phyloP scores from a whole-genome alignment of 805 yeast genomes.

The Zygosaccharomyces siamensis region DNA sequence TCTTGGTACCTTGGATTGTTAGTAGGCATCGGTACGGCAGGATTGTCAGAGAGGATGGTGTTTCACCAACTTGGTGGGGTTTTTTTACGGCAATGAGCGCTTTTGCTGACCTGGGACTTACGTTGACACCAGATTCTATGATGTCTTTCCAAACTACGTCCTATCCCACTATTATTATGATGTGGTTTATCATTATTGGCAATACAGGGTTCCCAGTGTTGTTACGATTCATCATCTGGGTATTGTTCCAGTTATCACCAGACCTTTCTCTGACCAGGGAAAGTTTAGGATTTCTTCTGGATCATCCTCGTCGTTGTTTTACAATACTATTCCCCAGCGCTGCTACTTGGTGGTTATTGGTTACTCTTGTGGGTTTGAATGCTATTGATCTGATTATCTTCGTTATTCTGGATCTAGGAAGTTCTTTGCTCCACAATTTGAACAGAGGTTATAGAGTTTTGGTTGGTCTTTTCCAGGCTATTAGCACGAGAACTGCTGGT shows the following conservation, averaged over 20 bases:
- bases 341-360: conserved; percentile 92
- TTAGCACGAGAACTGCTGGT: conserved; percentile 93
- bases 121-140: conserved; percentile 82
- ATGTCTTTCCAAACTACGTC: conserved; percentile 55
- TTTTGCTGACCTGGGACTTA: conserved; percentile 81
- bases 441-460: conserved; percentile 66
- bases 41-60: conserved; percentile 49
- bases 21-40: conserved; percentile 39
- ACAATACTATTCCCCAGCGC: conserved; percentile 85
- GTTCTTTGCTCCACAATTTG: conserved; percentile 46
- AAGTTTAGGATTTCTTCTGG: conserved; percentile 77
- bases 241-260: conserved; percentile 59
- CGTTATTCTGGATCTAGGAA: conserved; percentile 66
- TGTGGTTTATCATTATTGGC: conserved; percentile 80
- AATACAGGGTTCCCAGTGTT: conserved; percentile 92
- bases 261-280: conserved; percentile 63
- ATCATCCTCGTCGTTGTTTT: conserved; percentile 96
- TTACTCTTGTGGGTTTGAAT: conserved; percentile 68
- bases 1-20: conserved; percentile 60
- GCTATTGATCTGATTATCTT: conserved; percentile 75
- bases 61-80: conserved; percentile 89
- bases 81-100: conserved; percentile 74
- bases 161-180: conserved; percentile 57
- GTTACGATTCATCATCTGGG: conserved; percentile 78
- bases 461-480: conserved; percentile 85